Evolutionary conservation across 2,329 filamentous ascomycete genomes (phyloP), one percentile per base, ranked within the genome.

Genomic region (Trichocomaceae sp.): DNA sequence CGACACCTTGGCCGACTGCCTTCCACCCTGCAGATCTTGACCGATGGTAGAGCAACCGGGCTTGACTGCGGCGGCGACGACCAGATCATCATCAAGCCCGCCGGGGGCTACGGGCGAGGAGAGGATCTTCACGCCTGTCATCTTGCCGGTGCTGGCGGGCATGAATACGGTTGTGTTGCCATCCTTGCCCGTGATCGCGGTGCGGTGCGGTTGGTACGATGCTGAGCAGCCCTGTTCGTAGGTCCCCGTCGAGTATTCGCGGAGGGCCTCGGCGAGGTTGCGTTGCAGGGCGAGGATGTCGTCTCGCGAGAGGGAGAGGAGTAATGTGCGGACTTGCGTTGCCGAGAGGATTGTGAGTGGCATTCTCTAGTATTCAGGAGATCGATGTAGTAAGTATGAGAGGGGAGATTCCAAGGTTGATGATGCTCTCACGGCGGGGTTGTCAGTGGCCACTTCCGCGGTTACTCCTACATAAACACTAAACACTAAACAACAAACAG

Each of bases 131-230:
- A 86, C 79, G 5, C 83, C 84, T 17, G 84, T 74, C 2, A 79
- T 78, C 41, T 77, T 75, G 29, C 79, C 78, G 13, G 80, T 82
- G 39, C 77, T 83, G 12, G 83, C 83, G 2, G 85, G 84, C 82
- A 86, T 85, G 69, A 86, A 85, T 9, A 87, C 72, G 3, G 82
- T 85, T 1, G 80, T 83, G 31, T 78, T 77, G 3, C 83, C 83
- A 75, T 83, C 78, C 50, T 78, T 78, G 12, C 81, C 79, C 51
- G 80, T 81, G 51, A 87, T 77, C 1, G 78, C 74, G 1, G 82
- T 85, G 41, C 83, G 76, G 55, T 79, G 77, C 0, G 83, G 83
- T 58, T 87, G 84, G 58, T 81, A 84, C 9, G 76, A 75, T 1
- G 81, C 79, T 52, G 78, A 80, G 61, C 80, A 84, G 35, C 78